Evolutionary conservation across 228 moss, liverwort and hornwort genomes (phyloP), one percentile per base, ranked within the genome.

Genomic region (Sphagnum magellanicum): DNA sequence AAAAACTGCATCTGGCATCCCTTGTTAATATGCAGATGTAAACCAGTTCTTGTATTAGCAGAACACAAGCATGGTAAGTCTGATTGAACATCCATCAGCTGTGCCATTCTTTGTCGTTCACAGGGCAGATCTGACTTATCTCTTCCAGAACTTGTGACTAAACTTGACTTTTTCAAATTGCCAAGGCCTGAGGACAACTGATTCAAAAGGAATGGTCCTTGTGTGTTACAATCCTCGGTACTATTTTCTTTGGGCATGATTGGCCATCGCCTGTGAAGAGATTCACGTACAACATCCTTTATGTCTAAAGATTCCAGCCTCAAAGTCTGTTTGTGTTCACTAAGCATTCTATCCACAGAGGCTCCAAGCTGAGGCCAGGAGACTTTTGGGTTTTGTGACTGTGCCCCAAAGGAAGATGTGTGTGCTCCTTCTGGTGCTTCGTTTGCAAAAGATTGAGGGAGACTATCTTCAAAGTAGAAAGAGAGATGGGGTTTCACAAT

Each of bases 241-340:
- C 73, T 73, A 10, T 68, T 76, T 67, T 93, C 97, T 32, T 32
- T 32, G 32, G 32, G 32, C 32, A 32, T 32, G 4, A 88, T 87
- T 16, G 97, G 78, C 67, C 76, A 84, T 51, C 91, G 91, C 53
- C 83, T 79, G 50, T 90, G 79, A 62, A 98, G 87, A 5, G 94
- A 89, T 32, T 85, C 90, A 51, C 94, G 87, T 76, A 98, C 92
- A 8, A 89, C 84, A 71, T 98, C 92, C 53, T 90, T 87, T 64
- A 93, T 92, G 66, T 92, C 84, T 6, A 88, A 61, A 50, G 88
- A 75, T 59, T 77, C 49, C 14, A 78, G 78, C 65, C 70, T 68
- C 70, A 53, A 71, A 72, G 47, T 63, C 74, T 63, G 59, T 52
- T 71, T 74, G 10, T 49, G 32, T 32, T 32, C 32, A 32, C 32